A percentile compares a stretch with the other conserved stretches of the same genome.
Evolutionary conservation across 108 stramenopile species (phyloP).

Genomic region (Fistulifera solaris): DNA sequence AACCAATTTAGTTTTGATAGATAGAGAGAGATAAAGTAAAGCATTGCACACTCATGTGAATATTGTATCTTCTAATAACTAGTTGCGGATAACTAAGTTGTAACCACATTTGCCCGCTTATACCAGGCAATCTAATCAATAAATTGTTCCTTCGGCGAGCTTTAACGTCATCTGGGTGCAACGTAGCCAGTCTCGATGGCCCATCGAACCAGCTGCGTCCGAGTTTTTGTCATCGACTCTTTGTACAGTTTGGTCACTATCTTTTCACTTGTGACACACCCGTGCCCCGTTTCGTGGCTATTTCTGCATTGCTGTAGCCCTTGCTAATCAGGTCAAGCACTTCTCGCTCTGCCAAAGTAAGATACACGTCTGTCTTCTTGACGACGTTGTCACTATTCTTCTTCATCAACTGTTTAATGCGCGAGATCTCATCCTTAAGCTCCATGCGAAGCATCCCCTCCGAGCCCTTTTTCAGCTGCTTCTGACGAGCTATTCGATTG

Average conservation of each 20-base stretch:
- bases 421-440: conserved; percentile 42
- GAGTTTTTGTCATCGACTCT: conserved; percentile 47
- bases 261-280: conserved; percentile 38
- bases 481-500: conserved; percentile 31
- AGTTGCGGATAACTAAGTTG: too few species aligned
- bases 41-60: too few species aligned
- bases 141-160: too few species aligned
- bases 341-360: conserved; percentile 39
- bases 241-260: conserved; percentile 54
- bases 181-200: conserved; percentile 45
- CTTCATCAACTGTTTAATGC: conserved; percentile 50
- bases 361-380: conserved; percentile 25
- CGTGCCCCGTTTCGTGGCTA: conserved; percentile 33
- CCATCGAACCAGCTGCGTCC: conserved; percentile 66
- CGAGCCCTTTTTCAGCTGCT: conserved; percentile 15
- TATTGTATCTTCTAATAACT: too few species aligned
- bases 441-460: conserved; percentile 22
- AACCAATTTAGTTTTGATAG: too few species aligned
- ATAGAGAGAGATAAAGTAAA: too few species aligned
- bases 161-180: not conserved
- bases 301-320: conserved; percentile 61
- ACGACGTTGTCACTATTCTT: conserved; percentile 30
- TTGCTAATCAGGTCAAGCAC: conserved; percentile 45
- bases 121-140: too few species aligned
- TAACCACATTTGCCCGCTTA: too few species aligned